Evolutionary conservation across 495 filamentous ascomycete species (phyloP), one percentile per base, ranked within the genome.

Genomic region (Poronia punctata): DNA sequence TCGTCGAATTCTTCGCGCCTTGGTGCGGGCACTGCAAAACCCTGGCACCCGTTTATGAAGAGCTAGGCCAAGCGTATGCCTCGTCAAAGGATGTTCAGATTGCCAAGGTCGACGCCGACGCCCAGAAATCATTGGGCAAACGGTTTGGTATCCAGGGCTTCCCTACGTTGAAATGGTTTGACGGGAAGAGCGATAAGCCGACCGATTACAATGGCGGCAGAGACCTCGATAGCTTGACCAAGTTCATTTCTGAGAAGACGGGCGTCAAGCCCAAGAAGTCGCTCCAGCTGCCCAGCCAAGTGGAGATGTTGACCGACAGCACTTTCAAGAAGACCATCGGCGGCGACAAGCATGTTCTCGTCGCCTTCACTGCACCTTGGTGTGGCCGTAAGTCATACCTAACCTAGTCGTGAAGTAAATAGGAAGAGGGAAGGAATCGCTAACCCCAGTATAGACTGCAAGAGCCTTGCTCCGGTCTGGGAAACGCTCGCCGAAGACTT

Each of bases 21-120:
- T 98, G 92, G 92, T 98, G 93, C 64, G 93, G 93, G 32, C 87
- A 98, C 76, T 98, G 92, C 84, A 97, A 97, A 73, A 95, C 67
- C 43, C 84, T 98, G 7, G 93, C 89, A 15, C 92, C 92, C 27
- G 69, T 92, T 38, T 98, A 92, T 62, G 92, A 98, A 62, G 84
- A 98, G 63, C 79, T 98, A n/a, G 90, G 79, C 36, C 61, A 72
- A 23, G 67, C 66, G 36, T 88, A 85, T 59, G 78, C 79, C 26
- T 79, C 74, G 46, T 77, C 80, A 48, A 77, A 82, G 49, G 81
- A 93, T 63, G 79, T 98, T 20, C 78, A 76, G 54, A 86, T 98
- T 54, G 92, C 79, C 49, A 97, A 97, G 70, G 92, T 98, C 54
- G 88, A 98, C 57, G 92, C 88, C 30, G 92, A 98, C 62, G 79